These are phyloP conservation scores for Ogataea allantospora DNA, from an alignment of 805 yeast genomes.

Conservation along the genomic window DNA sequence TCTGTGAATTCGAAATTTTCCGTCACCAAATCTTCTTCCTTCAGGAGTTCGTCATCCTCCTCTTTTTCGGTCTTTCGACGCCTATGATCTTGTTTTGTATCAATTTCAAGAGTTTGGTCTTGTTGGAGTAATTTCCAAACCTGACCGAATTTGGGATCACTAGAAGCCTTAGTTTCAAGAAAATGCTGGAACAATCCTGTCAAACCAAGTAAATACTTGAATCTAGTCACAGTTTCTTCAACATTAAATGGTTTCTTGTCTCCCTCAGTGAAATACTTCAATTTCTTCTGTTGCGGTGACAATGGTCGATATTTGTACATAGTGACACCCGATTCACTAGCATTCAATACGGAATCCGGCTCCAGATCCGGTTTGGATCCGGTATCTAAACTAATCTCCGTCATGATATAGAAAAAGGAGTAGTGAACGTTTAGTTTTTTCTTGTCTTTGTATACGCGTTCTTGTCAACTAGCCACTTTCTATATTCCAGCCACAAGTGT, in stretches of 20 bases:
- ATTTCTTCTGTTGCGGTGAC: constrained; percentile 12
- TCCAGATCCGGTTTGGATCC: neutral
- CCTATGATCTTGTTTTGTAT: constrained; percentile 37
- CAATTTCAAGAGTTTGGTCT: constrained; percentile 4
- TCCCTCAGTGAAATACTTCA: constrained; percentile 34
- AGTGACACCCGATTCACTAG: neutral
- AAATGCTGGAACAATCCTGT: constrained; percentile 69
- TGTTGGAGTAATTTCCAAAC: constrained; percentile 44
- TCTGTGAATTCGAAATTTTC: constrained; percentile 48
- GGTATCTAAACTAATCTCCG: constrained; percentile 12
- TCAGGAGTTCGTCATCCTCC: constrained; percentile 73
- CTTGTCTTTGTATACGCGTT: constrained; percentile 12
- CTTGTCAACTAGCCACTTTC: neutral
- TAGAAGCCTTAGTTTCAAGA: constrained; percentile 60
- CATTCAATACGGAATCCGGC: constrained; percentile 7
- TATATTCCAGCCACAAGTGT: neutral
- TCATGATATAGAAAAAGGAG: neutral
- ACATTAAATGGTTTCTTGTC: constrained; percentile 43
- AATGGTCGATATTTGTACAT: constrained; percentile 5
- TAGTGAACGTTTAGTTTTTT: constrained; percentile 1
- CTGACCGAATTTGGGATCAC: constrained; percentile 53
- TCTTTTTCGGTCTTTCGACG: constrained; percentile 73
- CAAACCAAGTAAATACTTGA: constrained; percentile 62
- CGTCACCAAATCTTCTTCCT: constrained; percentile 47
- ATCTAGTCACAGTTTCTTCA: constrained; percentile 62